phyloP scores from a whole-genome alignment of 2,329 filamentous ascomycete genomes.

The Curvularia sp. region DNA sequence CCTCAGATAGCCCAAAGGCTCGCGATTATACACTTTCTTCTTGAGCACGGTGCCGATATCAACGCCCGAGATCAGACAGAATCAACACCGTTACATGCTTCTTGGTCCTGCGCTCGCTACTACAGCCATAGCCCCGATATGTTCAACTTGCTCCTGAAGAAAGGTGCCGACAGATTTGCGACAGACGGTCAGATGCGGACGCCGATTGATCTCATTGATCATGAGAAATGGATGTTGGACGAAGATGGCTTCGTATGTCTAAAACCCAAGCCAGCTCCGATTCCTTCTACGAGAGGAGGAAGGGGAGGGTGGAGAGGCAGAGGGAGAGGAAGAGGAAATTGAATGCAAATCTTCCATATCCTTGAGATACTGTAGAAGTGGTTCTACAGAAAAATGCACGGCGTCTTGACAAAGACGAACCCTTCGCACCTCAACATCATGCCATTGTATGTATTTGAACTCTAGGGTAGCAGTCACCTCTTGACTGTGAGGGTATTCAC shows the following conservation, averaged over 20 bases:
- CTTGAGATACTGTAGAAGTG: neutral
- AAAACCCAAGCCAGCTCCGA: neutral
- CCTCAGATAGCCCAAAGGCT: neutral
- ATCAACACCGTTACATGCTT: neutral
- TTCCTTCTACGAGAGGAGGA: neutral
- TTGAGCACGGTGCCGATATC: conserved; percentile 5
- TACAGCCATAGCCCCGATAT: neutral
- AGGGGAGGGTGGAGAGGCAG: neutral
- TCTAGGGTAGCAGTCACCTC: neutral
- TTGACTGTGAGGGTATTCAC: neutral
- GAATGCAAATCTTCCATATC: neutral
- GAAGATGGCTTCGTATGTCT: neutral
- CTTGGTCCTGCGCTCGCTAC: neutral
- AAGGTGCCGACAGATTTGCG: neutral
- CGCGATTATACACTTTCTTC: conserved; percentile 3
- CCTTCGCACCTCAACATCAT: neutral
- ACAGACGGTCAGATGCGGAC: conserved; percentile 20
- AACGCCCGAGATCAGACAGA: conserved; percentile 2
- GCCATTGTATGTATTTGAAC: neutral
- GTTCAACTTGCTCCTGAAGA: neutral
- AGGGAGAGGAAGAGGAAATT: neutral
- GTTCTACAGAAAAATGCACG: neutral
- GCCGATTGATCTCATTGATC: conserved; percentile 18
- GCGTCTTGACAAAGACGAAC: neutral
- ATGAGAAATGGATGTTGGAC: neutral